Evolutionary conservation across 176 grass and related monocot species (phyloP).

Genomic region (Ensete ventricosum): DNA sequence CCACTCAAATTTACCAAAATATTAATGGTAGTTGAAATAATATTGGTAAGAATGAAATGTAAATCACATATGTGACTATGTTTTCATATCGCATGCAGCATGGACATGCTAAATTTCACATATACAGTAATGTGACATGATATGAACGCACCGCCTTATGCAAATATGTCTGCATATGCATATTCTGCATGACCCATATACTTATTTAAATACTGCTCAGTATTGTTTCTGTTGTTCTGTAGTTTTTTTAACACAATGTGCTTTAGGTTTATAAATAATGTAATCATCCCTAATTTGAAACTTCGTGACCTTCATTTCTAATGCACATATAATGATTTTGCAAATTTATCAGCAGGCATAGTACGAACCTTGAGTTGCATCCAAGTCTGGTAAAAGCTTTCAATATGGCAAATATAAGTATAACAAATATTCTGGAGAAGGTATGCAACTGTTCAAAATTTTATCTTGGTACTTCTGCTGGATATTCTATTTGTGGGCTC

Average conservation of each 20-base stretch:
- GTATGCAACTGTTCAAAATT: slow-evolving; percentile 18
- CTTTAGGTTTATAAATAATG: neutral
- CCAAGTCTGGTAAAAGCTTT: neutral
- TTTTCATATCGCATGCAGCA: too few species aligned
- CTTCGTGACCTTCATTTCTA: neutral
- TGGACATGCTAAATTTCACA: too few species aligned
- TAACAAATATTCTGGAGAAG: slow-evolving; percentile 83
- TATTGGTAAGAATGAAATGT: too few species aligned
- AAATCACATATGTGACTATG: too few species aligned
- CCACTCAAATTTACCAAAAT: too few species aligned
- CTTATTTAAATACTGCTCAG: neutral
- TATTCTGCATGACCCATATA: neutral
- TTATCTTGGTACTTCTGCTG: neutral
- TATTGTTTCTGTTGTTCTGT: neutral
- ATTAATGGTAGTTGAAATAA: too few species aligned
- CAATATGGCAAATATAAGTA: slow-evolving; percentile 59
- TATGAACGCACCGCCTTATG: neutral
- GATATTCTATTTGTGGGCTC: neutral
- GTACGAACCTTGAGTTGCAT: neutral
- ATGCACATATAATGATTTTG: neutral
- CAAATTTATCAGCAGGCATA: neutral
- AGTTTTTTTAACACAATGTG: neutral
- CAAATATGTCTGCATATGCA: neutral
- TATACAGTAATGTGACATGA: neutral
- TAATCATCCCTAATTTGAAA: too few species aligned